These are phyloP conservation scores for Zymoseptoria brevis DNA, from an alignment of 2,329 filamentous ascomycete species.

Conservation along the genomic window DNA sequence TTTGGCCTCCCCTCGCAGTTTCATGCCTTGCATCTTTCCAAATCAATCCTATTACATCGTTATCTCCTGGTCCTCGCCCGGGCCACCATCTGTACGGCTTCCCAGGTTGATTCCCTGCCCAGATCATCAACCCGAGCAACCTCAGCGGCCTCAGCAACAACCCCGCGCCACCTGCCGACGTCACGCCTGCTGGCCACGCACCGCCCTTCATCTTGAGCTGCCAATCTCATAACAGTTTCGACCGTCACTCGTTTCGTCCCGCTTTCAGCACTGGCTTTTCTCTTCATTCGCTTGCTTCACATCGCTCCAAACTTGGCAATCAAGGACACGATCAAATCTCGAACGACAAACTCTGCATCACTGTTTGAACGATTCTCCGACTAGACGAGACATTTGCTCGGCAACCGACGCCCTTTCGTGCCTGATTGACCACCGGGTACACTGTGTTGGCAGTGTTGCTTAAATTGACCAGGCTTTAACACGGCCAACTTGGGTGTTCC, in stretches of 20 bases:
- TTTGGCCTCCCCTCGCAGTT: slow-evolving; percentile 11
- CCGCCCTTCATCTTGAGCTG: background rate
- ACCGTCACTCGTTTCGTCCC: background rate
- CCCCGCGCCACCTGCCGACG: slow-evolving; percentile 11
- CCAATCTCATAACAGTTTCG: background rate
- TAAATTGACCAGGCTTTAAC: slow-evolving; percentile 1
- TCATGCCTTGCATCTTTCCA: slow-evolving; percentile 23
- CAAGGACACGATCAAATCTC: background rate
- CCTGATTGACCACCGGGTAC: slow-evolving; percentile 2
- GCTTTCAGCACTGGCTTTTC: background rate
- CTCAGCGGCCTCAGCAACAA: slow-evolving; percentile 10
- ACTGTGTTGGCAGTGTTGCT: background rate
- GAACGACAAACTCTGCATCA: background rate
- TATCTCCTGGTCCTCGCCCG: slow-evolving; percentile 4
- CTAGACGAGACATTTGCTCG: background rate
- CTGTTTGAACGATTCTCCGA: background rate
- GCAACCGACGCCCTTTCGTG: background rate
- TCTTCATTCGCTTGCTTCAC: background rate
- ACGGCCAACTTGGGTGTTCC: slow-evolving; percentile 16
- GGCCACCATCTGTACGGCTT: slow-evolving; percentile 11
- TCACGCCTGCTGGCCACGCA: background rate
- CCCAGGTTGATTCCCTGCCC: slow-evolving; percentile 19
- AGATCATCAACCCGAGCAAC: slow-evolving; percentile 8
- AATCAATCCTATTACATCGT: slow-evolving; percentile 11
- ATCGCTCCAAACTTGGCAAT: background rate